phyloP scores from a whole-genome alignment of 495 filamentous ascomycete species.

The Aspergillus steynii region DNA sequence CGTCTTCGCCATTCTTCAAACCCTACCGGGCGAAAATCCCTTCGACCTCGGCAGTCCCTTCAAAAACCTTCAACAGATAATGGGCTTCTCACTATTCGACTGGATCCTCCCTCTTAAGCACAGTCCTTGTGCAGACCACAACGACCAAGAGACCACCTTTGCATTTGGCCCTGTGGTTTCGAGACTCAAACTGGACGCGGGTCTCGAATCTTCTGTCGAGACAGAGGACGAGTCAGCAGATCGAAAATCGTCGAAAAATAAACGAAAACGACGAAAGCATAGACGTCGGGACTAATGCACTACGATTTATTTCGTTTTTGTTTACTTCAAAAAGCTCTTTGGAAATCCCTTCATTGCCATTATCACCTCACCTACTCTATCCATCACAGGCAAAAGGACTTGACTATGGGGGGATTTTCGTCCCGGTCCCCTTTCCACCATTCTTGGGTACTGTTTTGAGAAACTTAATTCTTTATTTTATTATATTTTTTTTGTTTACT shows the following conservation, averaged over 20 bases:
- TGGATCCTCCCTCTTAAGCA: slow-evolving; percentile 72
- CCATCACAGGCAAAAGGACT: not conserved
- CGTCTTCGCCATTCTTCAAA: slow-evolving; percentile 75
- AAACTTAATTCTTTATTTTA: not conserved
- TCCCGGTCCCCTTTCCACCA: not conserved
- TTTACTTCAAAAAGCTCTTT: not conserved
- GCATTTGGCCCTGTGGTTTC: slow-evolving; percentile 52
- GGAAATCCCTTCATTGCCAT: not conserved
- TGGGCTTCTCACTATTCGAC: slow-evolving; percentile 68
- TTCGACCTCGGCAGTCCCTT: slow-evolving; percentile 65
- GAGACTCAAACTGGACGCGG: slow-evolving; percentile 49
- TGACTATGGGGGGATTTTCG: not conserved
- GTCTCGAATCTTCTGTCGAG: slow-evolving; percentile 26
- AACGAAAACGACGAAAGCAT: slow-evolving; percentile 16
- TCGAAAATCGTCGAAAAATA: slow-evolving; percentile 9
- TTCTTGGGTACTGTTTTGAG: not conserved
- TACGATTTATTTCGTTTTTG: not conserved
- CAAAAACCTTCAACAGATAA: slow-evolving; percentile 71
- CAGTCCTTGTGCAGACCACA: slow-evolving; percentile 62
- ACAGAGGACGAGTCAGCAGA: slow-evolving; percentile 2
- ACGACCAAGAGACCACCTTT: slow-evolving; percentile 46
- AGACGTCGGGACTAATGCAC: slow-evolving; percentile 3
- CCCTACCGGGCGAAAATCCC: slow-evolving; percentile 72
- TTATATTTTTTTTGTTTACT: not conserved
- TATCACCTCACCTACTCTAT: not conserved